A percentile compares a stretch with the other conserved stretches of the same genome.
These are phyloP conservation scores for Hanseniaspora valbyensis DNA, from an alignment of 805 yeast species.

Conservation along the genomic window DNA sequence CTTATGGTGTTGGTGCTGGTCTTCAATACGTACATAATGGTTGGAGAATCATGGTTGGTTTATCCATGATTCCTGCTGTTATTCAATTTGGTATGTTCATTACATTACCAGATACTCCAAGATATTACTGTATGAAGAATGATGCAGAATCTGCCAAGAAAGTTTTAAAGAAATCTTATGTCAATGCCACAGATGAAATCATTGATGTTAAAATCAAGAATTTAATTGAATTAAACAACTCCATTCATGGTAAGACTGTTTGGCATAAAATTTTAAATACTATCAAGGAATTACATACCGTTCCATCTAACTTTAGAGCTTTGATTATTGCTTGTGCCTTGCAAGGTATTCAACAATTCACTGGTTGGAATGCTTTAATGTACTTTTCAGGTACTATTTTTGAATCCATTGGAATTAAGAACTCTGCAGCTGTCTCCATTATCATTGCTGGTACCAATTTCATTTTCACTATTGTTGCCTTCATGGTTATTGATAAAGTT, in stretches of 20 bases:
- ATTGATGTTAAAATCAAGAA: constrained; percentile 61
- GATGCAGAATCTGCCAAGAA: constrained; percentile 50
- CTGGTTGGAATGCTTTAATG: constrained; percentile 94
- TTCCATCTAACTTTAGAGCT: constrained; percentile 78
- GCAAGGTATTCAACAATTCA: constrained; percentile 93
- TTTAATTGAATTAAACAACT: constrained; percentile 30
- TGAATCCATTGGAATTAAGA: constrained; percentile 75
- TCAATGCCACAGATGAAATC: constrained; percentile 49
- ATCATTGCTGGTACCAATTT: constrained; percentile 92
- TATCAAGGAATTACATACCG: constrained; percentile 49
- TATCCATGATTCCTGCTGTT: constrained; percentile 78
- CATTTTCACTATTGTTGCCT: constrained; percentile 73
- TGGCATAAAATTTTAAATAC: constrained; percentile 47
- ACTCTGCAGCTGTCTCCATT: constrained; percentile 89
- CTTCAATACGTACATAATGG: constrained; percentile 63
- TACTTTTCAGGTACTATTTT: constrained; percentile 90
- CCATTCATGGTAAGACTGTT: constrained; percentile 39
- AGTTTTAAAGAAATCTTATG: constrained; percentile 55
- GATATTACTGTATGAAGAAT: constrained; percentile 70
- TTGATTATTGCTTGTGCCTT: constrained; percentile 81
- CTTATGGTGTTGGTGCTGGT: constrained; percentile 90
- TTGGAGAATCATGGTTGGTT: constrained; percentile 87
- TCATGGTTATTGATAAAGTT: constrained; percentile 71
- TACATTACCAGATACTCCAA: constrained; percentile 92
- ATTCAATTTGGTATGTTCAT: constrained; percentile 64